phyloP scores from a whole-genome alignment of 2,329 filamentous ascomycete genomes.

The Herpotrichia juniperi region DNA sequence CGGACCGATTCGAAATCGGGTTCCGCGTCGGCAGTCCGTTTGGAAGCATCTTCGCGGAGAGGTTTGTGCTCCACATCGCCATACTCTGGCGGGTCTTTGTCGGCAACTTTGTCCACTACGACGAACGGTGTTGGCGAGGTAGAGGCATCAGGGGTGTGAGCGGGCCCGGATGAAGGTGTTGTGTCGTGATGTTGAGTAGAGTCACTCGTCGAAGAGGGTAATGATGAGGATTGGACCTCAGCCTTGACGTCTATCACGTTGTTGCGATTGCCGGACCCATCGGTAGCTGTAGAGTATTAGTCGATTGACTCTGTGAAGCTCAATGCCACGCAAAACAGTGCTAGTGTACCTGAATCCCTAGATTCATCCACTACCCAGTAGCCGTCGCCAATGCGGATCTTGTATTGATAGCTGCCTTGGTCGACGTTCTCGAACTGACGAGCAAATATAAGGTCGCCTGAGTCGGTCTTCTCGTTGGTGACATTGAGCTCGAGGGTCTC shows the following conservation, averaged over 20 bases:
- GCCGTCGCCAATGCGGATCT: slow-evolving; percentile 70
- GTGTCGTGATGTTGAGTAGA: slow-evolving; percentile 2
- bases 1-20: slow-evolving; percentile 24
- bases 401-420: slow-evolving; percentile 72
- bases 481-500: slow-evolving; percentile 67
- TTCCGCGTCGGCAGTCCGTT: slow-evolving; percentile 29
- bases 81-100: slow-evolving; percentile 25
- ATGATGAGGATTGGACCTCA: not conserved
- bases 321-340: not conserved
- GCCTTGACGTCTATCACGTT: slow-evolving; percentile 53
- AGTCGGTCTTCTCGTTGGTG: slow-evolving; percentile 52
- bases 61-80: slow-evolving; percentile 15
- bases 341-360: slow-evolving; percentile 62
- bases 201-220: slow-evolving; percentile 1
- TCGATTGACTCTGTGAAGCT: not conserved
- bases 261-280: slow-evolving; percentile 60
- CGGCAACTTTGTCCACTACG: slow-evolving; percentile 28
- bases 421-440: slow-evolving; percentile 62
- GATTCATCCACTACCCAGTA: slow-evolving; percentile 71
- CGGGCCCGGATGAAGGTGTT: not conserved
- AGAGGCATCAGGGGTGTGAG: slow-evolving; percentile 5
- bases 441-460: slow-evolving; percentile 64
- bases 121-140: slow-evolving; percentile 24
- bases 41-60: slow-evolving; percentile 18
- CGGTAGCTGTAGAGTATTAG: slow-evolving; percentile 51